Base-by-base conservation (phyloP, 176 grass and related monocot species). In the Oryza officinalis region DNA sequence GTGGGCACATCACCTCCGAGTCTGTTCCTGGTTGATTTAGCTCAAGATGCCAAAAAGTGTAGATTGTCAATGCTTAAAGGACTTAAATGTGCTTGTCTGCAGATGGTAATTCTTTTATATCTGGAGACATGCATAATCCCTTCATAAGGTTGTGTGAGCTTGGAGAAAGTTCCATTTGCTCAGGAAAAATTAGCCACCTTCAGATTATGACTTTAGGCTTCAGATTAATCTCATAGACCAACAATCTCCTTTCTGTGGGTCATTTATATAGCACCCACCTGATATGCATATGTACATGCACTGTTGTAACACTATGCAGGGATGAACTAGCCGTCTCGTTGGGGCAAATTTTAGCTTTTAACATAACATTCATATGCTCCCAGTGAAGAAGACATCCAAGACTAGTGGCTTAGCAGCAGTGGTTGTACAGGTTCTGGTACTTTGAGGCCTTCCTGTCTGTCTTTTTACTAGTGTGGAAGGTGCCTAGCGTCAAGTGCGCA, bases 1-100 rank as follows among this genome's bases (percentile, higher is more conserved):
- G 44, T 23, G 80, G 87, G 31, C 76, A 72, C 63, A 3, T 81
- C n/a, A 78, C 79, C 79, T 85, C 94, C 3, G 83, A 88, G 87
- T 90, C 87, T 44, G 85, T 92, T 85, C 87, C 89, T 20, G 69
- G 89, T 63, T 94, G 40, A 90, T 49, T 50, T 7, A n/a, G 28
- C 15, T 49, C 14, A 63, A 77, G 49, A 63, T 4, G 37, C 65
- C 50, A 10, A 61, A 10, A 61, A 14, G 59, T 2, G 71, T 57
- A 57, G 50, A 57, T 57, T 57, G 26, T 25, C 45, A 13, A 57
- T 71, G 46, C 27, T 60, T 81, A 65, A 82, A 46, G 50, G 50
- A 57, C 17, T 78, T 63, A 8, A 26, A 74, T 69, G 27, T 7
- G 76, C 67, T 71, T 86, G 57, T 86, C 68, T 74, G 74, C 61